Conservation (phyloP, 768 basidiomycete species). For the Boletus subparvulus region DNA sequence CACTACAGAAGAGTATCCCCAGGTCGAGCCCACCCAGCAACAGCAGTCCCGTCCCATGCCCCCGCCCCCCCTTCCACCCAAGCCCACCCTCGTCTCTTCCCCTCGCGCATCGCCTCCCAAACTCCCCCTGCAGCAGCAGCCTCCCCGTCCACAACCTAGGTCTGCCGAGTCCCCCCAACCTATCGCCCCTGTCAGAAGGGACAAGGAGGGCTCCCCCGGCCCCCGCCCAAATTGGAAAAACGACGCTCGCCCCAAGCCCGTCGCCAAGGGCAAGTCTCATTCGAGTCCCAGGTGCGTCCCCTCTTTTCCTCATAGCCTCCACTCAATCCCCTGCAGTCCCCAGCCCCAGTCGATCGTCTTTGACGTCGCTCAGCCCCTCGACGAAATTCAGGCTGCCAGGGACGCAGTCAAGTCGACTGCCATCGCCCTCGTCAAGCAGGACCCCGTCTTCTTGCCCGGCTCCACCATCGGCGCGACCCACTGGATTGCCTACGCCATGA, state of each 20-base stretch:
- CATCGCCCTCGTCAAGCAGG: constrained; percentile 85
- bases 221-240: constrained; percentile 48
- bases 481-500: constrained; percentile 94
- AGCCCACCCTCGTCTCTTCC: constrained; percentile 50
- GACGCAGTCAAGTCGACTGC: constrained; percentile 87
- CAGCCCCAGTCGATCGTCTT: constrained; percentile 69
- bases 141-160: constrained; percentile 45
- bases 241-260: constrained; percentile 38
- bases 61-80: constrained; percentile 63
- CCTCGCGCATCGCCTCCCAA: constrained; percentile 71
- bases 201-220: constrained; percentile 72
- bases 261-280: constrained; percentile 45
- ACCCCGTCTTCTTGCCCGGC: constrained; percentile 79
- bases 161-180: constrained; percentile 52
- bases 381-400: constrained; percentile 71
- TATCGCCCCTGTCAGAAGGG: constrained; percentile 42
- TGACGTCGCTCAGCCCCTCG: constrained; percentile 70
- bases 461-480: constrained; percentile 88
- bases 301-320: neutral
- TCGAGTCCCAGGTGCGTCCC: constrained; percentile 56
- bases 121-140: constrained; percentile 46
- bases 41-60: constrained; percentile 39
- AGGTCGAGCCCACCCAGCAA: constrained; percentile 36
- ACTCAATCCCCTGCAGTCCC: constrained; percentile 38
- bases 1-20: constrained; percentile 48